Evolutionary conservation across 2,329 filamentous ascomycete species (phyloP).

Genomic region (Alternaria longipes): DNA sequence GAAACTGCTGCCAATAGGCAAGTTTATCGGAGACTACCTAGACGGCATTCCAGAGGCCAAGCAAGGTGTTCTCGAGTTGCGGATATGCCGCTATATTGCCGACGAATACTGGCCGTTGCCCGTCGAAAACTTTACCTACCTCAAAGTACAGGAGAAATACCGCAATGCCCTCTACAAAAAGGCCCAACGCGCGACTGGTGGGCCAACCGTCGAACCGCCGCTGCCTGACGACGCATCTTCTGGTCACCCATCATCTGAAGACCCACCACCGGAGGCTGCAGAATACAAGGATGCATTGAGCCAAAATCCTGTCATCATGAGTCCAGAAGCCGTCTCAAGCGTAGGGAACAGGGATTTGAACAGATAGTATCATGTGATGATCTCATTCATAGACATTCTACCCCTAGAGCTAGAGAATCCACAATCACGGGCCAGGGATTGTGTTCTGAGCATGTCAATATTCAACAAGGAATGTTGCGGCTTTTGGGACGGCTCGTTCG

Average conservation of each 20-base stretch:
- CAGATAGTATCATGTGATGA: neutral
- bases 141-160: conserved; percentile 25
- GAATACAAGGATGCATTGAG: neutral
- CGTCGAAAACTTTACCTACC: conserved; percentile 13
- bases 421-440: neutral
- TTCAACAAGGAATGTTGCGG: neutral
- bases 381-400: neutral
- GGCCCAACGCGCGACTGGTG: neutral
- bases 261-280: neutral
- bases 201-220: neutral
- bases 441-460: neutral
- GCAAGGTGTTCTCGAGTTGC: conserved; percentile 19
- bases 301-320: neutral
- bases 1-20: conserved; percentile 27
- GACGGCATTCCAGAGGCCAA: neutral
- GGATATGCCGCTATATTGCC: conserved; percentile 29
- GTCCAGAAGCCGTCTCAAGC: neutral
- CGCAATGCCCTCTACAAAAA: conserved; percentile 19
- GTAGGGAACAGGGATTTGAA: neutral
- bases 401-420: neutral
- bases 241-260: neutral
- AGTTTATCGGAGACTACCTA: conserved; percentile 16
- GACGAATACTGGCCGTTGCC: conserved; percentile 29
- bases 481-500: neutral
- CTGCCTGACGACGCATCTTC: neutral